Conservation (phyloP, 1,284 basidiomycete species). For the Leucoagaricus sp. region DNA sequence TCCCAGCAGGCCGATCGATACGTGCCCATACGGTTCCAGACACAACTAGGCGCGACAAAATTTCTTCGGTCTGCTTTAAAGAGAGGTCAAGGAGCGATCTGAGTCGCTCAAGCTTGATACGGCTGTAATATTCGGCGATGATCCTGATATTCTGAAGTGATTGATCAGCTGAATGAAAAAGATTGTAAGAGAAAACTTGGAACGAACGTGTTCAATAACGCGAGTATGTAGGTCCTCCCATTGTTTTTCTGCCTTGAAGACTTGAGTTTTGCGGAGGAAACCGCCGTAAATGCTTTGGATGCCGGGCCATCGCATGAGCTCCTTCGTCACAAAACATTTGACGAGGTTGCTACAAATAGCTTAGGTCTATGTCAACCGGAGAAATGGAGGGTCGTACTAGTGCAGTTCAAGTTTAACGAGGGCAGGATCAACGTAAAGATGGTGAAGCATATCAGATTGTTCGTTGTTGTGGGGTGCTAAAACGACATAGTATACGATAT, state of each 20-base stretch:
- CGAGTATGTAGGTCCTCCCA: slow-evolving; percentile 97
- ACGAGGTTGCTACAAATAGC: slow-evolving; percentile 74
- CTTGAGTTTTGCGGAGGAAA: slow-evolving; percentile 77
- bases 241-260: slow-evolving; percentile 80
- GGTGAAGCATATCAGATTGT: slow-evolving; percentile 95
- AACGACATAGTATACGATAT: slow-evolving; percentile 94
- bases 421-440: slow-evolving; percentile 78
- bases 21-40: slow-evolving; percentile 92
- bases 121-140: slow-evolving; percentile 92
- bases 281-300: slow-evolving; percentile 90
- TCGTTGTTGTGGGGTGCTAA: slow-evolving; percentile 96
- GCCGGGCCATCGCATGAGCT: slow-evolving; percentile 99
- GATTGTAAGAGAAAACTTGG: not conserved
- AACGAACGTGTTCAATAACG: slow-evolving; percentile 93
- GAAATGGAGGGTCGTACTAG: slow-evolving; percentile 56
- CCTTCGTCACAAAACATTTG: slow-evolving; percentile 95
- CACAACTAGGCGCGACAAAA: slow-evolving; percentile 87
- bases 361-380: slow-evolving; percentile 14
- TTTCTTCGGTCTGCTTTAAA: slow-evolving; percentile 81
- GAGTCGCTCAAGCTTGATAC: slow-evolving; percentile 85
- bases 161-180: slow-evolving; percentile 56
- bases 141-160: slow-evolving; percentile 99
- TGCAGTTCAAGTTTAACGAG: slow-evolving; percentile 84
- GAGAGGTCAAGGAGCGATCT: slow-evolving; percentile 89
- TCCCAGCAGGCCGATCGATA: slow-evolving; percentile 89